These are phyloP conservation scores for Trichosporon inkin DNA, from an alignment of 1,284 basidiomycete genomes.

Conservation along the genomic window DNA sequence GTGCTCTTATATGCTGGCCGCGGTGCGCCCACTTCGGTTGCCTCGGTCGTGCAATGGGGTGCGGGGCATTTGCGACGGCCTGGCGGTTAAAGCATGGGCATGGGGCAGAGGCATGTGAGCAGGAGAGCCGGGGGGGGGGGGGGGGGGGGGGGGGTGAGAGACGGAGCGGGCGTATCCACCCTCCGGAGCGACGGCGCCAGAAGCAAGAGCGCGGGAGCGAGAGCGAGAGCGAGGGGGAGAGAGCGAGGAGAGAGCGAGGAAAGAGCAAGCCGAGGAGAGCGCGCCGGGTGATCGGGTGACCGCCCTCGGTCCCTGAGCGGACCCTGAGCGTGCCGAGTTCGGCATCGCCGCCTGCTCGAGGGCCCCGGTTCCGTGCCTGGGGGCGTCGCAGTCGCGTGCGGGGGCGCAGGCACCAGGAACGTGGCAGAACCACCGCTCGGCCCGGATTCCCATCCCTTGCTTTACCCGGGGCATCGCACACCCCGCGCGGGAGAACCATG, in stretches of 20 bases:
- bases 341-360: neutral
- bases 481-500: too few relatives aligned
- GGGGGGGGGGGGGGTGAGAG: neutral
- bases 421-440: neutral
- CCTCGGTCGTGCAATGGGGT: too few relatives aligned
- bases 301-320: neutral
- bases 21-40: too few relatives aligned
- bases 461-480: too few relatives aligned
- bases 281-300: neutral
- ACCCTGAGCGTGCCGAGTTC: slow-evolving; percentile 1
- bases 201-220: neutral
- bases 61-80: too few relatives aligned
- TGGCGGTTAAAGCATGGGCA: too few relatives aligned
- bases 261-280: neutral
- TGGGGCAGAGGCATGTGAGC: too few relatives aligned
- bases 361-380: neutral
- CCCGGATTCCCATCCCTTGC: too few relatives aligned
- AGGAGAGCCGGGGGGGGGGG: too few relatives aligned
- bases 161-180: too few relatives aligned
- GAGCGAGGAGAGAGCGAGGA: too few relatives aligned
- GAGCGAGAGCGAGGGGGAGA: neutral
- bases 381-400: neutral
- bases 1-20: too few relatives aligned
- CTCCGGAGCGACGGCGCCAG: neutral
- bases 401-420: neutral